A percentile compares a stretch with the other conserved stretches of the same genome.
These are phyloP conservation scores for Botrytis porri DNA, from an alignment of 2,329 filamentous ascomycete genomes.

Conservation along the genomic window DNA sequence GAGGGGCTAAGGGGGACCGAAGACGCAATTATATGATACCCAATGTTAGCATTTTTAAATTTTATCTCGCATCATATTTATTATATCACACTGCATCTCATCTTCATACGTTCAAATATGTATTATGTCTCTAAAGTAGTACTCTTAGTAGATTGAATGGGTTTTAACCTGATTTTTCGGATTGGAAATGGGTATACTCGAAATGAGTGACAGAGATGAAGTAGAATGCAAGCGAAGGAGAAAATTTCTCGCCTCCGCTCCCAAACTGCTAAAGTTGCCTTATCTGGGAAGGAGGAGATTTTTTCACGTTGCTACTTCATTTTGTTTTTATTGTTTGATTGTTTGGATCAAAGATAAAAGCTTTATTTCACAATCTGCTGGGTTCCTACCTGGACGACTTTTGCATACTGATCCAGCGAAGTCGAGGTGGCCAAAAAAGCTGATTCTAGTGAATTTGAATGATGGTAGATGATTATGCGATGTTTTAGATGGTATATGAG, in stretches of 20 bases:
- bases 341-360: too few species aligned
- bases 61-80: background rate
- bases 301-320: too few species aligned
- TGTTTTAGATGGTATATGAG: background rate
- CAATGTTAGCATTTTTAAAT: background rate
- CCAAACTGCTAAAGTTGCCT: background rate
- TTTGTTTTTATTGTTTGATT: too few species aligned
- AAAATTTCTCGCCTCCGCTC: background rate
- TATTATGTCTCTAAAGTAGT: background rate
- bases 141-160: background rate
- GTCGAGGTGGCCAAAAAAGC: rapidly evolving
- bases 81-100: too few species aligned
- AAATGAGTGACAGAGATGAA: background rate
- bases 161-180: too few species aligned
- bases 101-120: background rate
- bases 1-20: rapidly evolving
- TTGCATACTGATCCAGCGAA: too few species aligned
- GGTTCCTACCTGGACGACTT: too few species aligned
- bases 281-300: too few species aligned
- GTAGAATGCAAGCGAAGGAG: rapidly evolving
- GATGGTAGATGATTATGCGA: too few species aligned
- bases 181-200: background rate
- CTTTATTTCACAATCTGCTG: too few species aligned
- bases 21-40: background rate
- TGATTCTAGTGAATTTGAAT: background rate